phyloP scores from a whole-genome alignment of 1,284 basidiomycete species.

The Rhodotorula sp. region DNA sequence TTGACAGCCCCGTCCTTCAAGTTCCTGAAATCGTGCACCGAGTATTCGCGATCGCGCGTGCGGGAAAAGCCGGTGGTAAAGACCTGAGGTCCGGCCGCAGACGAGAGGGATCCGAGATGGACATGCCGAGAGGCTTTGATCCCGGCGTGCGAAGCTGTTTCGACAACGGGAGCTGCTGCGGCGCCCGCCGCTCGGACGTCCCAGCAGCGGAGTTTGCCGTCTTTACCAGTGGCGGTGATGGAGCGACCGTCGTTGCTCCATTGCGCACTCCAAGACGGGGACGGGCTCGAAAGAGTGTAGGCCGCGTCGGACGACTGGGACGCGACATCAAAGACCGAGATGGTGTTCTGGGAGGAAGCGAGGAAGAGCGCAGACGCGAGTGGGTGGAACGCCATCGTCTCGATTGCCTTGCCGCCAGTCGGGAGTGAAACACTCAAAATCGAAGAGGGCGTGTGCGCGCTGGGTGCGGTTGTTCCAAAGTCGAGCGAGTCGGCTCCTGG shows the following conservation, averaged over 20 bases:
- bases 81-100: slow-evolving; percentile 46
- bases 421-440: slow-evolving; percentile 9
- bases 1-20: slow-evolving; percentile 38
- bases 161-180: neutral
- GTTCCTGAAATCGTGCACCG: slow-evolving; percentile 41
- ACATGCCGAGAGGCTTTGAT: slow-evolving; percentile 44
- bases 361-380: slow-evolving; percentile 49
- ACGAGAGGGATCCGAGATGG: slow-evolving; percentile 46
- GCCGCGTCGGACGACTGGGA: slow-evolving; percentile 31
- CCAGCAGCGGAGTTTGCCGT: slow-evolving; percentile 48
- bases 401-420: slow-evolving; percentile 39
- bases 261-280: slow-evolving; percentile 47
- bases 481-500: slow-evolving; percentile 4
- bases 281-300: slow-evolving; percentile 40
- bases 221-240: slow-evolving; percentile 48
- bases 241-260: slow-evolving; percentile 50
- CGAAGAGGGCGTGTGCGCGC: slow-evolving; percentile 7
- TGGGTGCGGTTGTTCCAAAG: slow-evolving; percentile 5
- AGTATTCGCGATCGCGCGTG: slow-evolving; percentile 40
- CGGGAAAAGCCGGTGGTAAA: slow-evolving; percentile 52
- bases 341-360: slow-evolving; percentile 35
- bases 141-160: slow-evolving; percentile 27
- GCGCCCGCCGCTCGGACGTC: slow-evolving; percentile 43
- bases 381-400: slow-evolving; percentile 50
- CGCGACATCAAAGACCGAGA: slow-evolving; percentile 49